Base-by-base conservation (phyloP, 768 basidiomycete genomes). In the Tricholoma bakamatsutake region DNA sequence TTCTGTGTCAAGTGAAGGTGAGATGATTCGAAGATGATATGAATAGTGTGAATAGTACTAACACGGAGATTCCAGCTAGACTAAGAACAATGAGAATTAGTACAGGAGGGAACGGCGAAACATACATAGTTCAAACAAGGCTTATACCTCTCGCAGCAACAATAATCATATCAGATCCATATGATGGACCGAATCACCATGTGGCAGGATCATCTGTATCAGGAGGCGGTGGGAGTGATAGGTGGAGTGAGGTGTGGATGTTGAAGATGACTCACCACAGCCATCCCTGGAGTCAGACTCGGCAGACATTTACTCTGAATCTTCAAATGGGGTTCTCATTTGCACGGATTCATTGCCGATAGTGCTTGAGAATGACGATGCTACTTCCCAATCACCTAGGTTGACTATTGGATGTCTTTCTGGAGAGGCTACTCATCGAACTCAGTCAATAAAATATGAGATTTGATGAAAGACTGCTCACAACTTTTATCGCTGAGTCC, bases 141-240 rank as follows among this genome's bases (percentile, higher is more conserved):
- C 40, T 42, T 42, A 42, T 42, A 18, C 42, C 42, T 21, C 42
- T 18, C 21, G 18, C 42, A 43, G 42, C 42, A 43, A 43, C 42
- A 43, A 43, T 50, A 50, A 50, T 50, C 50, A 50, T 50, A 50
- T n/a, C 34, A 34, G 50, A 50, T 37, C 50, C 30, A 35, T 50
- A 52, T 52, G 18, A 27, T 27, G 50, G 50, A 17, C 50, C 50
- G 5, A 52, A 52, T 52, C 35, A 21, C 50, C 50, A 52, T 9
- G 50, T 11, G 39, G 50, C 50, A 37, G 50, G 50, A 52, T 52
- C 35, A 39, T 52, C 50, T 52, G 50, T n/a, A n/a, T 52, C 50
- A 52, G 35, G 13, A 39, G 50, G 50, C 31, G 33, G 33, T 11
- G 10, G 50, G 50, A 39, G 21, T 51, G 30, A 52, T 52, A 18